Base-by-base conservation (phyloP, 352 stramenopile species). In the Phytophthora lateralis region DNA sequence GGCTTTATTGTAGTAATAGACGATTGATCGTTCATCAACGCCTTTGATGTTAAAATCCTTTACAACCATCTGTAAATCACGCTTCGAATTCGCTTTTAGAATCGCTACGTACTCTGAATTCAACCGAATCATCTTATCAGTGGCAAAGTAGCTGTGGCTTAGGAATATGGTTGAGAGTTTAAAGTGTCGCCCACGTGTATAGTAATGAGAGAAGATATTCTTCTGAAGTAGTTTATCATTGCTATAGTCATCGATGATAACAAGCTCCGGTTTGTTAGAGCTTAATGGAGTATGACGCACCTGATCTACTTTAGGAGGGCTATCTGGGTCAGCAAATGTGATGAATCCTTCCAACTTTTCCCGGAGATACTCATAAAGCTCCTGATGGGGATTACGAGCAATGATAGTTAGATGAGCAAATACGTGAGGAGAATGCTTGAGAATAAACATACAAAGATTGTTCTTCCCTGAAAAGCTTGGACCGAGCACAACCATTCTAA, bases 211-310 rank as follows among this genome's bases (percentile, higher is more conserved):
- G 18, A 49, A 50, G 0, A 59, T 0, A 21, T 59, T 41, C 9
- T 59, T 50, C 5, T 59, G 60, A 0, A 69, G 46, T 2, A 43
- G 15, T 2, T 21, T 10, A 45, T 63, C 60, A 20, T 69, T 69
- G 5, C 21, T 50, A 6, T 60, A 69, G 2, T 69, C 60, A 39
- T 63, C 53, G 8, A 63, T 69, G 26, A 69, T 55, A 0, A 69
- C 45, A 5, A 69, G 26, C 30, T 69, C 54, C 24, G 52, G 46
- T 29, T 69, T 59, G 8, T 50, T 57, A 6, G 39, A 41, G 0
- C n/a, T 60, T 0, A 60, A 26, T 39, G 50, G 50, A 0, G 41
- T 51, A 26, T 44, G 39, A 0, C 52, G 39, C 2, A 60, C 30
- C 26, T 45, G 27, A 44, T 60, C 41, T 43, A 60, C 39, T 15